Evolutionary conservation across 2,329 filamentous ascomycete genomes (phyloP), one percentile per base, ranked within the genome.

Genomic region (Penicillium italicum): DNA sequence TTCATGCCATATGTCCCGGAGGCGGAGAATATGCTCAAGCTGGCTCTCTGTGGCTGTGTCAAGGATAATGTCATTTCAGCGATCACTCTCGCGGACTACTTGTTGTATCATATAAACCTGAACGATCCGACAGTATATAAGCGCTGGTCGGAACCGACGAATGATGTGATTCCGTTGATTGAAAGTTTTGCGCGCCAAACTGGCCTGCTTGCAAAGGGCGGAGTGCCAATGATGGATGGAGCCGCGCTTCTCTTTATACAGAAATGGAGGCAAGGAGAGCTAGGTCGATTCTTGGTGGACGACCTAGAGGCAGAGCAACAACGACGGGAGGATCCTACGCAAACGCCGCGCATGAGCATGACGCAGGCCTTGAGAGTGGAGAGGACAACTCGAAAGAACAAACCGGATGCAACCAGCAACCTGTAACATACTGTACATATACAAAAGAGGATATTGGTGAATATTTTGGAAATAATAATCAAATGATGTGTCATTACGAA

Each of bases 1-100:
- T 99, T 97, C 73, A 85, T 97, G 56, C 94, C 94, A 0, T 96
- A 96, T 71, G 88, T 97, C 28, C 83, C 87, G 0, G 85, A 95
- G 67, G 82, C 89, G 16, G 88, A 94, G 70, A 85, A 86, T 43
- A 99, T 99, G 94, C 79, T 99, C 60, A 97, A 96, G 74, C 82
- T 99, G n/a, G 88, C 92, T 2, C 82, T 97, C 0, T 91, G 90
- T 49, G 91, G 93, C 20, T 90, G 88, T 71, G 91, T 99, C 52
- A 96, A 96, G 72, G 91, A 96, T 71, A 89, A 88, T 0, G 82
- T 97, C 36, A 86, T 99, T 50, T 82, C 87, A 1, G 82, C 87
- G 16, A 83, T 89, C 56, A 89, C 89, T 24, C 76, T 97, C 11
- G 92, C 89, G 33, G 94, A 99, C 70, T 99, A 96, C 72, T 80